Base-by-base conservation (phyloP, 345 rosid species). In the Combretum micranthum region DNA sequence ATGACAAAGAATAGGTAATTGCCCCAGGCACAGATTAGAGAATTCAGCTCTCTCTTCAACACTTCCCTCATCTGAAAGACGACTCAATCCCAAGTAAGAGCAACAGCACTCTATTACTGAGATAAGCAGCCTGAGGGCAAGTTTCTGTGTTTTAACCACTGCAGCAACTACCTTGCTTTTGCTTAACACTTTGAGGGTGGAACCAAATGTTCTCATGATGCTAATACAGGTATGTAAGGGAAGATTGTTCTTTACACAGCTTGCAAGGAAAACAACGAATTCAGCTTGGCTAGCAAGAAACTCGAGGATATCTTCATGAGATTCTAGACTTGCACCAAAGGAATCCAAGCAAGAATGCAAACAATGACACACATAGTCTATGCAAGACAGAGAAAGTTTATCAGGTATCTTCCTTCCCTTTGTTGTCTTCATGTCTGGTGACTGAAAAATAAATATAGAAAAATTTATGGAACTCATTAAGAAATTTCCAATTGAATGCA, bases 1-100 rank as follows among this genome's bases (percentile, higher is more conserved):
- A 61, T 78, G 74, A 80, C 97, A 89, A 42, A 93, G 69, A 63
- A 73, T 71, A 16, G 96, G 97, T 58, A 93, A 75, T 20, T 85
- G 72, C 51, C 85, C 86, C 54, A 87, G 67, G 59, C 79, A 79
- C 15, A 76, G 66, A 67, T 82, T 86, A 61, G 91, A 80, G 74
- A 93, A 69, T 62, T 83, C 88, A 46, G 83, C 69, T 52, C 67
- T 53, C 60, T 77, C 78, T 71, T 80, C 80, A 62, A 64, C 65
- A 57, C 70, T 72, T 51, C 72, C 85, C 64, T 48, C 56, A 42
- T 74, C 74, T 44, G 69, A 68, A 50, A n/a, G 50, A 23, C 70
- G 71, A 65, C 61, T 60, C 19, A 53, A 49, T 55, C 20, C 32
- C 53, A 70, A 55, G 62, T 55, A 67, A 59, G 48, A 68, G 61